Evolutionary conservation across 306 rosid genomes (phyloP), one percentile per base, ranked within the genome.

Genomic region (Cicer arietinum): DNA sequence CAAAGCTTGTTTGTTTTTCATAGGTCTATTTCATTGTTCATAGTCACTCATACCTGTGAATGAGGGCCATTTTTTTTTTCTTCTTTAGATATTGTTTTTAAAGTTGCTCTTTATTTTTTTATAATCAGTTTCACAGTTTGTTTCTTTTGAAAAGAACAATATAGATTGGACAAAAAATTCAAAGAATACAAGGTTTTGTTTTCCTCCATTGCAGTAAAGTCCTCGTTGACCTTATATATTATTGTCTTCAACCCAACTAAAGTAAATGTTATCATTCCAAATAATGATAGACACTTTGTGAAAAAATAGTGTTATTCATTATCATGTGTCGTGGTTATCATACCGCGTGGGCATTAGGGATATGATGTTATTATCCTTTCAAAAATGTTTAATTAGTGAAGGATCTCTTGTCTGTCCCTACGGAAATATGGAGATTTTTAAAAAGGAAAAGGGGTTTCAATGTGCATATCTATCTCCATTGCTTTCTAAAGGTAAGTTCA

Each of bases 1-100:
- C 63, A 76, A 50, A 50, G 48, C 80, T 61, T 74, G 71, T 48
- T 56, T 72, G 22, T 50, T 41, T 75, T 35, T 39, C 8, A 8
- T 64, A 75, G 78, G 76, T 51, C 67, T 30, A 72, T 74, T 80
- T 73, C 75, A 75, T 68, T 89, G 91, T 87, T 79, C 89, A 91
- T 88, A 89, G 86, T 76, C 78, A 47, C 82, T 64, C 63, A 78
- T 81, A 78, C 62, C 44, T 81, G 77, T 79, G 69, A 74, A 75
- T 66, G 77, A 72, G 82, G 65, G n/a, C 25, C 16, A 6, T 58
- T 30, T 58, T 42, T 20, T 56, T 66, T 58, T 71, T 50, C 4
- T 7, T 51, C 37, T 22, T 62, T 69, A 37, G 47, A 30, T 48
- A 25, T 48, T 46, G 14, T 42, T 71, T 71, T 54, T 43, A 40